Conservation (phyloP, 345 rosid genomes). For the Gynandropsis gynandra region DNA sequence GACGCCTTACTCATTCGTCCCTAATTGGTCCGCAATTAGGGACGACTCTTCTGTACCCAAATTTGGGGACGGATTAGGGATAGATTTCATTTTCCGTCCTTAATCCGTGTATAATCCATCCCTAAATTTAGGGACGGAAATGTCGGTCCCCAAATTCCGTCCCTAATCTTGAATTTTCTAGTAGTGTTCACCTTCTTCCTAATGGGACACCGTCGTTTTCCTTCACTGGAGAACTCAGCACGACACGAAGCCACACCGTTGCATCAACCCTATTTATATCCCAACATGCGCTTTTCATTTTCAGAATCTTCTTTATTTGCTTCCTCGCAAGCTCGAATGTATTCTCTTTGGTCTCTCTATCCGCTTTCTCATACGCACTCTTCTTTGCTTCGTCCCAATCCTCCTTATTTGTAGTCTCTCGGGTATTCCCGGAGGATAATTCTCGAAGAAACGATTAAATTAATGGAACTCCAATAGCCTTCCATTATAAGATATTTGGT, state of each 20-base stretch:
- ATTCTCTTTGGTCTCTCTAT: slow-evolving; percentile 43
- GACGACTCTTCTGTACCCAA: too few species aligned
- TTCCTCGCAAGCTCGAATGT: slow-evolving; percentile 40
- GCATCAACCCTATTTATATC: slow-evolving; percentile 51
- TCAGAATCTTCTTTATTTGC: slow-evolving; percentile 53
- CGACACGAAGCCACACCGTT: slow-evolving; percentile 33
- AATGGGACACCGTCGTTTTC: background rate
- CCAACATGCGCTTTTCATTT: slow-evolving; percentile 47
- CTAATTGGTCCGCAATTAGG: too few species aligned
- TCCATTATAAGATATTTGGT: too few species aligned
- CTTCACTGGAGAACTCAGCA: background rate
- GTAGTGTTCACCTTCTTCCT: slow-evolving; percentile 7
- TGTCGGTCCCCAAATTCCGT: too few species aligned
- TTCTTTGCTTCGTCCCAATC: slow-evolving; percentile 5
- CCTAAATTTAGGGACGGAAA: too few species aligned
- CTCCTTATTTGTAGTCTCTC: background rate
- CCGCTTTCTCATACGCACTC: slow-evolving; percentile 35
- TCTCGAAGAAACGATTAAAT: slow-evolving; percentile 34
- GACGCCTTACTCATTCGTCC: too few species aligned
- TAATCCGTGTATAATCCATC: too few species aligned
- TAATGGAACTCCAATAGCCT: slow-evolving; percentile 67
- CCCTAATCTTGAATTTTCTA: too few species aligned
- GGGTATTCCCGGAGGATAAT: slow-evolving; percentile 21
- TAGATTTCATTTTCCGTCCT: too few species aligned
- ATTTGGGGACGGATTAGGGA: too few species aligned